Evolutionary conservation across 805 yeast genomes (phyloP).

Genomic region (Barnettozyma siamensis): DNA sequence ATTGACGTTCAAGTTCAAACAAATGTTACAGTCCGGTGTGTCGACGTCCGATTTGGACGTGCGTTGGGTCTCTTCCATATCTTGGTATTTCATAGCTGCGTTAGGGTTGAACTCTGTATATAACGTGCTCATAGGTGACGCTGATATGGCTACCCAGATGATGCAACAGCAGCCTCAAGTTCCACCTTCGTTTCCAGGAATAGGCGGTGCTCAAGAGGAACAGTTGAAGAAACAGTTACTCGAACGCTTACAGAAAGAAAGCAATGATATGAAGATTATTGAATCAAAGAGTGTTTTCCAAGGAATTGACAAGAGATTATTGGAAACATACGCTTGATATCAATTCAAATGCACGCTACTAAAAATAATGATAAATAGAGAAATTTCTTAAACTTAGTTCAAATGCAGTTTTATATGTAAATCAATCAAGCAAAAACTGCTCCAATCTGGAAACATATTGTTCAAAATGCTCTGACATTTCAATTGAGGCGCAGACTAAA

Average conservation of each 20-base stretch:
- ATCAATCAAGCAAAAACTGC: not conserved
- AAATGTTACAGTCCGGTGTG: constrained; percentile 87
- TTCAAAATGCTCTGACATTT: not conserved
- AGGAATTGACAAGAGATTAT: constrained; percentile 7
- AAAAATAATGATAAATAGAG: too few species aligned
- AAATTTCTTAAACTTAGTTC: too few species aligned
- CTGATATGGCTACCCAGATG: constrained; percentile 39
- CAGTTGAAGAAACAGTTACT: constrained; percentile 4
- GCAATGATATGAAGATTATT: constrained; percentile 9
- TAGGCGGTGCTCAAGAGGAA: constrained; percentile 2
- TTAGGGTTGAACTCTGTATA: constrained; percentile 79
- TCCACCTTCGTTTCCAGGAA: constrained; percentile 5
- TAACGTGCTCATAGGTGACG: constrained; percentile 57
- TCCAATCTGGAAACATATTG: not conserved
- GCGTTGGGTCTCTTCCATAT: constrained; percentile 86
- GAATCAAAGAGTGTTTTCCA: constrained; percentile 5
- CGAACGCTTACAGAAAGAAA: constrained; percentile 1
- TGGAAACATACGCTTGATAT: constrained; percentile 3
- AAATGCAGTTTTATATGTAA: too few species aligned
- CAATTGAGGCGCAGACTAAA: constrained; percentile 1
- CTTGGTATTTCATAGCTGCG: constrained; percentile 92
- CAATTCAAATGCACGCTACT: too few species aligned
- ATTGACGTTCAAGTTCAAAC: constrained; percentile 79
- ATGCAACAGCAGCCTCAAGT: constrained; percentile 32
- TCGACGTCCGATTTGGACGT: constrained; percentile 81